Percentiles rank a stretch among this genome's conserved stretches.
phyloP scores from a whole-genome alignment of 345 rosid genomes.

The Eutrema heterophyllum region DNA sequence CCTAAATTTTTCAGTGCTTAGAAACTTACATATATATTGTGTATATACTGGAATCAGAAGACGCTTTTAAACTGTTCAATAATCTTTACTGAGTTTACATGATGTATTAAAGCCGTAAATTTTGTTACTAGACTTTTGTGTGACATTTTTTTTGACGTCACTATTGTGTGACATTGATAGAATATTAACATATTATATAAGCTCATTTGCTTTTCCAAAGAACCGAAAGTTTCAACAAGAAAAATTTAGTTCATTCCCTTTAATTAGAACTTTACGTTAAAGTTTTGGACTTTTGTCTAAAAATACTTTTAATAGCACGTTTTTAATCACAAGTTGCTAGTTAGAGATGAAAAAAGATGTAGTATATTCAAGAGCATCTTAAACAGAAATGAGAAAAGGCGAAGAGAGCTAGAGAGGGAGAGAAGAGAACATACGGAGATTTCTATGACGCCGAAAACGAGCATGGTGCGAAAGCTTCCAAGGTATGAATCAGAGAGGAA shows the following conservation, averaged over 20 bases:
- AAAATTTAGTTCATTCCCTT: conserved; percentile 4
- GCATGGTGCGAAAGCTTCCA: conserved; percentile 57
- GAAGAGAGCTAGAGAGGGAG: background rate
- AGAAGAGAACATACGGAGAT: conserved; percentile 39
- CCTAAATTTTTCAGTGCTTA: background rate
- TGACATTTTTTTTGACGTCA: background rate
- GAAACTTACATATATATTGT: background rate
- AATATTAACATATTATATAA: background rate
- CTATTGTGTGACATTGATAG: background rate
- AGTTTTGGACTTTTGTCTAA: conserved; percentile 4
- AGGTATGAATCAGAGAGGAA: conserved; percentile 80
- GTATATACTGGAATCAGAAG: background rate
- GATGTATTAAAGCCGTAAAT: background rate
- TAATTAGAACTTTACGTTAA: conserved; percentile 14
- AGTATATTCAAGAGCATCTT: conserved; percentile 28
- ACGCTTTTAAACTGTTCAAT: background rate
- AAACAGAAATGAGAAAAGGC: background rate
- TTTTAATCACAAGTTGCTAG: conserved; percentile 17
- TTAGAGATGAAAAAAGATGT: background rate
- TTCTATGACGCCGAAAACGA: conserved; percentile 51
- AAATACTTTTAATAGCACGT: background rate
- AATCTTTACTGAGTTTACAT: background rate
- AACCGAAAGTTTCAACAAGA: conserved; percentile 22
- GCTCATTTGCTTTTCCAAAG: conserved; percentile 27
- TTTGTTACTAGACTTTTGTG: background rate